Percentiles rank a stretch among this genome's conserved stretches.
These are phyloP conservation scores for Phanerodontia chrysosporium DNA, from an alignment of 768 basidiomycete species.

Conservation along the genomic window DNA sequence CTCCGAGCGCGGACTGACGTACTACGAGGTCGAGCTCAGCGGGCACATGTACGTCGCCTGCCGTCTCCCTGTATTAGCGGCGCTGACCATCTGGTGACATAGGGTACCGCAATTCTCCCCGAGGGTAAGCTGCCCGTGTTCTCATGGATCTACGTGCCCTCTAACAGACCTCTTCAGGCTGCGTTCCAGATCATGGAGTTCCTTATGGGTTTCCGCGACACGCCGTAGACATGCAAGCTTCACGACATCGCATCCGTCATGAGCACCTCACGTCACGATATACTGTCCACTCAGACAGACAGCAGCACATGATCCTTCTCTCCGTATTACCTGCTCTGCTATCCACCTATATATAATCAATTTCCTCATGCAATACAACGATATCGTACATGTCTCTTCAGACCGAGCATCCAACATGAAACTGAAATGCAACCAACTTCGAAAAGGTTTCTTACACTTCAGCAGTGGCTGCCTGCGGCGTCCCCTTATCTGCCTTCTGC, in stretches of 20 bases:
- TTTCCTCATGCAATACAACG: too few relatives aligned
- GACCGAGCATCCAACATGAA: too few relatives aligned
- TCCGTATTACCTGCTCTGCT: too few relatives aligned
- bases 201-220: conserved; percentile 58
- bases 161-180: conserved; percentile 35
- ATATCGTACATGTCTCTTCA: too few relatives aligned
- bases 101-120: conserved; percentile 70
- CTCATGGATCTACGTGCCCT: neutral
- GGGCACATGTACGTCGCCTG: conserved; percentile 60
- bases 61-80: neutral
- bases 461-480: too few relatives aligned
- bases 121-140: conserved; percentile 33
- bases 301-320: too few relatives aligned
- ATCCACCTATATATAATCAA: too few relatives aligned
- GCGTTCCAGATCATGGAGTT: conserved; percentile 68
- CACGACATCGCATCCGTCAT: neutral
- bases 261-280: neutral
- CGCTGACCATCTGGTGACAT: neutral
- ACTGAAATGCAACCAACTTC: too few relatives aligned
- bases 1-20: conserved; percentile 63
- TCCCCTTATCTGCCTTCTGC: too few relatives aligned
- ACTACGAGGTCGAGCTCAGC: conserved; percentile 59
- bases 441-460: too few relatives aligned
- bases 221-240: conserved; percentile 27
- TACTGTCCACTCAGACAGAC: too few relatives aligned